Conservation (phyloP, 768 basidiomycete species). For the Tricholoma bakamatsutake region DNA sequence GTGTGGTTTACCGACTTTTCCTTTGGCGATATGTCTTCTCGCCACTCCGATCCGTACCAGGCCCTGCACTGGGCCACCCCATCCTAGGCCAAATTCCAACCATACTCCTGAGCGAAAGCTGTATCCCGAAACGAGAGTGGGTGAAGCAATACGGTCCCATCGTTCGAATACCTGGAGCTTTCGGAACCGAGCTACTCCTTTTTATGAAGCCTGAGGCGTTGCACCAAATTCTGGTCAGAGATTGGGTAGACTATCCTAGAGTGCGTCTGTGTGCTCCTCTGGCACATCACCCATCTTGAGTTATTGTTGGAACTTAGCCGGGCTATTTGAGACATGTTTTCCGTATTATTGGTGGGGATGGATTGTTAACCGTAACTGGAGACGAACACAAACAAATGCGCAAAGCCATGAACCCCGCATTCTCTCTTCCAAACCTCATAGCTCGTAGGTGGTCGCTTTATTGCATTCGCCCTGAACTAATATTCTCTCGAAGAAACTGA, state of each 20-base stretch:
- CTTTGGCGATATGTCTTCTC: slow-evolving; percentile 26
- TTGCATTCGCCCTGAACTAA: background rate
- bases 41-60: slow-evolving; percentile 23
- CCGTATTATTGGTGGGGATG: slow-evolving; percentile 38
- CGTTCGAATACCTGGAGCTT: slow-evolving; percentile 38
- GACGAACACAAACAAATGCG: slow-evolving; percentile 45
- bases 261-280: slow-evolving; percentile 11
- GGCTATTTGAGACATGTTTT: slow-evolving; percentile 35
- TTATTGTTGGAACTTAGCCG: slow-evolving; percentile 24
- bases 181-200: slow-evolving; percentile 40
- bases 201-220: slow-evolving; percentile 39
- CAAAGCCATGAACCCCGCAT: slow-evolving; percentile 47
- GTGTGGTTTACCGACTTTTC: slow-evolving; percentile 18
- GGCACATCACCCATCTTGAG: background rate
- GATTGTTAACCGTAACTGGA: slow-evolving; percentile 43
- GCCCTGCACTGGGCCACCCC: slow-evolving; percentile 21
- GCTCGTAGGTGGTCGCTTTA: slow-evolving; percentile 22
- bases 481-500: slow-evolving; percentile 27
- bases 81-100: slow-evolving; percentile 13
- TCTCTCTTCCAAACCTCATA: slow-evolving; percentile 38
- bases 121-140: slow-evolving; percentile 42
- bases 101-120: slow-evolving; percentile 25
- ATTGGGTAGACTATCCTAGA: slow-evolving; percentile 41
- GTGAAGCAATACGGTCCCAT: slow-evolving; percentile 38
- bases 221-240: slow-evolving; percentile 37